phyloP scores from a whole-genome alignment of 73 alveolate genomes.

The Effrenium voratum region DNA sequence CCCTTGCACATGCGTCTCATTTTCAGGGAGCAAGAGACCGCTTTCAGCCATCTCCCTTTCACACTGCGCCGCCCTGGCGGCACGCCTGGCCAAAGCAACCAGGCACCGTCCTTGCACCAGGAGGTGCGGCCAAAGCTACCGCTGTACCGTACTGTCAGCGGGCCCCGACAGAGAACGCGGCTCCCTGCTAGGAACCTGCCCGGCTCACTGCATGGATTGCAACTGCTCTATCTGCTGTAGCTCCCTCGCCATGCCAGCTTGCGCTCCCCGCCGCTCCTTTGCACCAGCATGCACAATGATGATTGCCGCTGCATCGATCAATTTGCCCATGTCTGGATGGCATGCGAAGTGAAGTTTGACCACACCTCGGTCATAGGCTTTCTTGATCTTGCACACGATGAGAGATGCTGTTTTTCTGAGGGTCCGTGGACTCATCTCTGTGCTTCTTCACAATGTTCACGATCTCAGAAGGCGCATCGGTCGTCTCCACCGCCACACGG shows the following conservation, averaged over 20 bases:
- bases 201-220: too few relatives aligned
- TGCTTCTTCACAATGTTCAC: neutral
- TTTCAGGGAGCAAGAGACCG: too few relatives aligned
- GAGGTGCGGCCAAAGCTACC: too few relatives aligned
- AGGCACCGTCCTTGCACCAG: too few relatives aligned
- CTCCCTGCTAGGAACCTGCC: too few relatives aligned
- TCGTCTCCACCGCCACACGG: neutral
- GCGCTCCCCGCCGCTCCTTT: neutral
- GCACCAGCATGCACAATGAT: neutral
- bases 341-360: neutral
- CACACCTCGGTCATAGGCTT: neutral
- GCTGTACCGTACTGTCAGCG: too few relatives aligned
- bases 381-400: slow-evolving; percentile 10
- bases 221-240: slow-evolving; percentile 12
- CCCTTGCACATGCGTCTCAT: too few relatives aligned
- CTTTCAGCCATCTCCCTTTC: too few relatives aligned
- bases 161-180: too few relatives aligned
- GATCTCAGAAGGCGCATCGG: neutral
- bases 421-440: neutral
- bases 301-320: neutral
- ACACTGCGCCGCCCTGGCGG: too few relatives aligned
- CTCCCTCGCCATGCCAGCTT: slow-evolving; percentile 51
- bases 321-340: neutral
- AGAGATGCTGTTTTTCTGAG: neutral
- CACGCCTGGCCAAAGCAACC: too few relatives aligned